Base-by-base conservation (phyloP, 2,329 filamentous ascomycete species). In the Hymenoscyphus repandus region DNA sequence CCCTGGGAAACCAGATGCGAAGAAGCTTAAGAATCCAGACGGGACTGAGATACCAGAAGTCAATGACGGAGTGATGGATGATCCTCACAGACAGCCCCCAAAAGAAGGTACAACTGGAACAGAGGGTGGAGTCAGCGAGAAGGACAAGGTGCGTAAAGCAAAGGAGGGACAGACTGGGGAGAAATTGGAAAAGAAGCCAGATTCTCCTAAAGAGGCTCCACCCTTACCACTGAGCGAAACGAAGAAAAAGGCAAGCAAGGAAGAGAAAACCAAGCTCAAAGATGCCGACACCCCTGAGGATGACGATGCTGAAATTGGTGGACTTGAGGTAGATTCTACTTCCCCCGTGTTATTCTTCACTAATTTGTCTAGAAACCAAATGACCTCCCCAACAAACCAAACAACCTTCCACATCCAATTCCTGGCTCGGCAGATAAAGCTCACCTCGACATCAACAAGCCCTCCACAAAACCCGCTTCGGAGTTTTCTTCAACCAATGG, bases 1-100 rank as follows among this genome's bases (percentile, higher is more conserved):
- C 45, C 59, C 69, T 6, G 65, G 78, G 20, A 75, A 77, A 60
- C 75, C 76, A 51, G 71, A 74, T n/a, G 73, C 75, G 1, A 62
- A 82, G 52, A 72, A 74, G 43, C 78, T 75, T 22, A 66, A 79
- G 9, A 38, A 37, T 15, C 68, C 81, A 40, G 77, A 83, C 47
- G 81, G 80, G 58, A 77, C 77, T 63, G 79, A 76, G 67, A 81
- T 85, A 18, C 80, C 81, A 27, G 74, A 82, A 57, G 74, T 72
- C 54, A 83, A 85, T 59, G 82, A 95, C 66, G 90, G 91, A 37
- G 90, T 96, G 52, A 96, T 96, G 92, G 88, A 95, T 64, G 91
- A 96, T 68, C 88, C 86, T 56, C 79, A 87, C 65, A 77, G 90
- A 58, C 72, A 78, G 34, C 78, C 80, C 37, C 89, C 91, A 4